Evolutionary conservation across 768 basidiomycete genomes (phyloP).

Genomic region (Psilocybe cyanescens): DNA sequence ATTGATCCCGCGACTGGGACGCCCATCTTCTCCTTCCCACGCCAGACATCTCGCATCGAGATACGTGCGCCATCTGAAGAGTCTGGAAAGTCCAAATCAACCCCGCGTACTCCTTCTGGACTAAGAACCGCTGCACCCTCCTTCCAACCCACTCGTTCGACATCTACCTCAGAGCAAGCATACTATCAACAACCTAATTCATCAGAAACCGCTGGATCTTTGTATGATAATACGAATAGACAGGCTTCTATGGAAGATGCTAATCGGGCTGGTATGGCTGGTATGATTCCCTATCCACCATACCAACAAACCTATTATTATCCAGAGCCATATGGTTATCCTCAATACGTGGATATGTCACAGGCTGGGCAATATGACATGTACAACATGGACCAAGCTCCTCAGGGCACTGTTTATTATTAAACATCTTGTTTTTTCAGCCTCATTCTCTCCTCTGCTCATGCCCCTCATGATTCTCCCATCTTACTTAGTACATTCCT

Average conservation of each 20-base stretch:
- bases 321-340: conserved; percentile 69
- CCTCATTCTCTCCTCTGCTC: conserved; percentile 19
- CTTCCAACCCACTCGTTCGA: conserved; percentile 48
- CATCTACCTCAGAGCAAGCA: conserved; percentile 24
- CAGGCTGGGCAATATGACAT: conserved; percentile 69
- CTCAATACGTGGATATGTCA: conserved; percentile 70
- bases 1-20: conserved; percentile 67
- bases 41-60: conserved; percentile 72
- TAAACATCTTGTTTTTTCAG: conserved; percentile 34
- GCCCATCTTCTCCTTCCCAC: conserved; percentile 76
- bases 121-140: conserved; percentile 56
- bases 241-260: conserved; percentile 26
- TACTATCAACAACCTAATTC: conserved; percentile 29
- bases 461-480: conserved; percentile 23
- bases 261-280: conserved; percentile 19
- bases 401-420: conserved; percentile 64
- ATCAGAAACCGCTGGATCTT: conserved; percentile 27
- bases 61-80: conserved; percentile 65
- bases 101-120: conserved; percentile 36
- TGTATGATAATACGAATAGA: conserved; percentile 30
- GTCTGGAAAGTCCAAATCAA: conserved; percentile 32
- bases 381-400: conserved; percentile 58
- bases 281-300: conserved; percentile 58
- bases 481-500: conserved; percentile 26
- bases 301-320: conserved; percentile 75